A percentile compares a stretch with the other conserved stretches of the same genome.
Conservation (phyloP, 2,329 filamentous ascomycete genomes). For the Metarhizium rileyi region DNA sequence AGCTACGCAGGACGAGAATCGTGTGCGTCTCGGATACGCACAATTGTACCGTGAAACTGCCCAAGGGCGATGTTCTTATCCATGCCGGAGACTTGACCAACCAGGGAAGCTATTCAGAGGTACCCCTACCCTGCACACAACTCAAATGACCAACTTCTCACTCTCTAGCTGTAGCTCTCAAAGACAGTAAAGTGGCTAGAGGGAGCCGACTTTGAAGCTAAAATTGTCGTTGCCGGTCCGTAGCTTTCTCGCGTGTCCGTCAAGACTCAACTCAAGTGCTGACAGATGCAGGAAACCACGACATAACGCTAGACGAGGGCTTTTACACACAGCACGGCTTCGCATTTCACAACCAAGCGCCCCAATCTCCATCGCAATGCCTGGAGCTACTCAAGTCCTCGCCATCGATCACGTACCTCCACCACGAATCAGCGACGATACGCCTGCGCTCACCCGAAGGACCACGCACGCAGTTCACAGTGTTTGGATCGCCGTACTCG, state of each 20-base stretch:
- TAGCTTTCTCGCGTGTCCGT: neutral
- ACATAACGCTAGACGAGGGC: conserved; percentile 56
- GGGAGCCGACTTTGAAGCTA: conserved; percentile 55
- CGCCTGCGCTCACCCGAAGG: conserved; percentile 43
- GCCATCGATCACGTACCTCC: conserved; percentile 52
- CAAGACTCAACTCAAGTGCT: neutral
- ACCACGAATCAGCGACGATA: conserved; percentile 45
- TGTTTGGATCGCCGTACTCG: conserved; percentile 64
- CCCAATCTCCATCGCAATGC: conserved; percentile 44
- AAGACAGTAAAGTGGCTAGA: conserved; percentile 59
- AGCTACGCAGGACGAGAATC: conserved; percentile 45
- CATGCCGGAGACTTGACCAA: conserved; percentile 72
- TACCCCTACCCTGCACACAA: conserved; percentile 10
- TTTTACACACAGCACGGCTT: conserved; percentile 47
- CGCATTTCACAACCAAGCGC: conserved; percentile 45
- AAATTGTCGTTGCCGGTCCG: conserved; percentile 59
- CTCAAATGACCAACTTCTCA: neutral
- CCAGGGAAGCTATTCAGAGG: conserved; percentile 52
- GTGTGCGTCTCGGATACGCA: conserved; percentile 74
- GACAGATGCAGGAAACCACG: conserved; percentile 56
- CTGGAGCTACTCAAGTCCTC: conserved; percentile 43
- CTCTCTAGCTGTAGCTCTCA: conserved; percentile 32
- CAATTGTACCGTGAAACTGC: conserved; percentile 54
- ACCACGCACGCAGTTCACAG: conserved; percentile 48
- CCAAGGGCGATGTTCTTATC: conserved; percentile 63